A percentile compares a stretch with the other conserved stretches of the same genome.
Evolutionary conservation across 306 rosid genomes (phyloP).

Genomic region (Sicyos baderoa): DNA sequence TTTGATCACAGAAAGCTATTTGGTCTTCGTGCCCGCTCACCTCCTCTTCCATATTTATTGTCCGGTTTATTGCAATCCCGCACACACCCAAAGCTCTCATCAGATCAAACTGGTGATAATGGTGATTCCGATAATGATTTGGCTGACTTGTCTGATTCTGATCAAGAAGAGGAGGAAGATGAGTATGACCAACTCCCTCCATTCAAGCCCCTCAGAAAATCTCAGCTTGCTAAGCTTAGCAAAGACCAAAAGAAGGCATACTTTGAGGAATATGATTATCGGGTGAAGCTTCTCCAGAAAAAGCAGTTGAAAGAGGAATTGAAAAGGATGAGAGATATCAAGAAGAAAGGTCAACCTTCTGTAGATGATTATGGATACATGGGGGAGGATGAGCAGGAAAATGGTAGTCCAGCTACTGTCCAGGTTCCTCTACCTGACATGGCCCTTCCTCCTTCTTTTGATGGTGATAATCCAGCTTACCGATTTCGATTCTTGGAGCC

Average conservation of each 20-base stretch:
- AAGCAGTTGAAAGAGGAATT: conserved; percentile 95
- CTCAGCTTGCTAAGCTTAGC: conserved; percentile 79
- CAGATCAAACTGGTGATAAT: conserved; percentile 84
- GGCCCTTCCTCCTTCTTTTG: conserved; percentile 88
- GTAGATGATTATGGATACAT: conserved; percentile 36
- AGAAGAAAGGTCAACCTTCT: conserved; percentile 54
- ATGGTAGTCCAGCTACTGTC: conserved; percentile 83
- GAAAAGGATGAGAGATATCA: conserved; percentile 81
- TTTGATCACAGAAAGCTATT: conserved; percentile 73
- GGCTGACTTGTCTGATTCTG: conserved; percentile 84
- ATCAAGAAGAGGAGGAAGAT: conserved; percentile 78
- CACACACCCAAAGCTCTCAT: conserved; percentile 71
- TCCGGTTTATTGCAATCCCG: conserved; percentile 90
- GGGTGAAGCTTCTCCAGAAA: conserved; percentile 88
- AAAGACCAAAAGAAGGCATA: conserved; percentile 77
- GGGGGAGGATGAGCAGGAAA: conserved; percentile 79
- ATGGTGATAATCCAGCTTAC: conserved; percentile 75
- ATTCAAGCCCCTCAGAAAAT: conserved; percentile 82
- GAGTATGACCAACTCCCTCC: conserved; percentile 95
- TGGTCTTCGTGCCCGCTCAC: conserved; percentile 79
- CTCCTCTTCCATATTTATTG: conserved; percentile 85
- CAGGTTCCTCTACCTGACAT: conserved; percentile 93
- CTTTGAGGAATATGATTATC: conserved; percentile 87
- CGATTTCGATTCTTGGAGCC: conserved; percentile 97
- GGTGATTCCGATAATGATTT: conserved; percentile 88